Conservation (phyloP, 352 stramenopile species). For the Globisporangium nagaii region DNA sequence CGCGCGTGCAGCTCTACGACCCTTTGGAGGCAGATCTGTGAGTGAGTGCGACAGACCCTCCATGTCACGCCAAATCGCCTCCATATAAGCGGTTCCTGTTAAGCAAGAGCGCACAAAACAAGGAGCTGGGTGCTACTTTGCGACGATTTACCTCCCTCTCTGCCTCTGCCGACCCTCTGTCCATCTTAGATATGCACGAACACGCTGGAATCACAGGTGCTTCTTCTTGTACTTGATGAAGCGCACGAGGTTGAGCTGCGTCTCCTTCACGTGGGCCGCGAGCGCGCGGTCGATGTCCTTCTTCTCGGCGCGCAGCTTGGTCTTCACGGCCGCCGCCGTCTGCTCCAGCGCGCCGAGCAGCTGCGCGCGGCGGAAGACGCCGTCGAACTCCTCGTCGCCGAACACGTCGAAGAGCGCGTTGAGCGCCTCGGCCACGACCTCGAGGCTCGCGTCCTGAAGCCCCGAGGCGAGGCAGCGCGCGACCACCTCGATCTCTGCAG, state of each 20-base stretch:
- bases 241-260: conserved; percentile 76
- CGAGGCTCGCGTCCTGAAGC: conserved; percentile 63
- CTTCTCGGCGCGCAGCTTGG: conserved; percentile 73
- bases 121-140: too few relatives aligned
- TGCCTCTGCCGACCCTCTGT: conserved; percentile 2
- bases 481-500: conserved; percentile 66
- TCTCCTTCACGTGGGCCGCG: conserved; percentile 82
- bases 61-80: not conserved
- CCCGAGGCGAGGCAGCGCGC: conserved; percentile 49
- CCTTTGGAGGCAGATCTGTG: conserved; percentile 13
- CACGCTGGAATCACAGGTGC: conserved; percentile 75
- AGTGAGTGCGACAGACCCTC: too few relatives aligned
- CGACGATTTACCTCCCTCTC: not conserved
- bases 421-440: conserved; percentile 80
- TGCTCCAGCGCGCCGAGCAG: conserved; percentile 62
- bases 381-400: conserved; percentile 73
- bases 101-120: too few relatives aligned
- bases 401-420: conserved; percentile 88
- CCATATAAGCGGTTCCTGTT: too few relatives aligned
- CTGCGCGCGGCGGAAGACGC: conserved; percentile 58
- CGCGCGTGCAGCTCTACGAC: conserved; percentile 63
- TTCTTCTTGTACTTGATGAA: conserved; percentile 93
- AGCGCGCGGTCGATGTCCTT: conserved; percentile 76
- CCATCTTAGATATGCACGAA: conserved; percentile 1
- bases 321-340: conserved; percentile 49